Conservation (phyloP, 1,139 yeast species). For the Geotrichum aggregatum region DNA sequence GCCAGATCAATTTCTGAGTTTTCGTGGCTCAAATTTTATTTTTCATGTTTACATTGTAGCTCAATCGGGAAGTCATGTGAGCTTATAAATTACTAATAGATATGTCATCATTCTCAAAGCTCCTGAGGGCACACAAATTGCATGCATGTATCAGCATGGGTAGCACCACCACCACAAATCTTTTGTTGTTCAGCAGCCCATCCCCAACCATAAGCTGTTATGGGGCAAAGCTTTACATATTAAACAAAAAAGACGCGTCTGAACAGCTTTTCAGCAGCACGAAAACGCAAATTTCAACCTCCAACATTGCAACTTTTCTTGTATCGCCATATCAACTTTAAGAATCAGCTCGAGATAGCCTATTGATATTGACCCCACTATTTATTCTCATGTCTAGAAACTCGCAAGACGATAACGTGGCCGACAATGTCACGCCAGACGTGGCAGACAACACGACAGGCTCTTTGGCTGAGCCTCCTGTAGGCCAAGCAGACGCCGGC, state of each 20-base stretch:
- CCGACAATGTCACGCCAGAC: too few relatives aligned
- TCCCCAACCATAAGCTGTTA: slow-evolving; percentile 5
- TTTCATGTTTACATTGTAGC: background rate
- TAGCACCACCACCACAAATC: slow-evolving; percentile 8
- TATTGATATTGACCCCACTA: background rate
- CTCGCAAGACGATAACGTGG: slow-evolving; percentile 1
- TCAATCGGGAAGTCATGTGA: background rate
- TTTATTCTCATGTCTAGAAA: background rate
- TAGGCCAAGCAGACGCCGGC: background rate
- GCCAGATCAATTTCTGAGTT: background rate
- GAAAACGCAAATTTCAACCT: background rate
- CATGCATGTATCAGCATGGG: background rate
- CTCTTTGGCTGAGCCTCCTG: slow-evolving; percentile 7
- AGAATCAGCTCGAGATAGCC: background rate
- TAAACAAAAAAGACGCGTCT: slow-evolving; percentile 6
- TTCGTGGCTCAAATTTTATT: background rate
- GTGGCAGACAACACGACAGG: background rate
- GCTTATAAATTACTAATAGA: background rate
- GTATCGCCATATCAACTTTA: too few relatives aligned
- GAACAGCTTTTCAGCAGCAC: background rate
- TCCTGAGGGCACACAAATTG: too few relatives aligned
- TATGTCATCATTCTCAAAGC: background rate
- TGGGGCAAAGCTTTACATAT: background rate
- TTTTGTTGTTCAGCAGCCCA: slow-evolving; percentile 8
- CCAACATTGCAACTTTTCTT: background rate